Percentiles rank a stretch among this genome's conserved stretches.
Conservation (phyloP, 169 alveolate species). For the Neospora caninum region DNA sequence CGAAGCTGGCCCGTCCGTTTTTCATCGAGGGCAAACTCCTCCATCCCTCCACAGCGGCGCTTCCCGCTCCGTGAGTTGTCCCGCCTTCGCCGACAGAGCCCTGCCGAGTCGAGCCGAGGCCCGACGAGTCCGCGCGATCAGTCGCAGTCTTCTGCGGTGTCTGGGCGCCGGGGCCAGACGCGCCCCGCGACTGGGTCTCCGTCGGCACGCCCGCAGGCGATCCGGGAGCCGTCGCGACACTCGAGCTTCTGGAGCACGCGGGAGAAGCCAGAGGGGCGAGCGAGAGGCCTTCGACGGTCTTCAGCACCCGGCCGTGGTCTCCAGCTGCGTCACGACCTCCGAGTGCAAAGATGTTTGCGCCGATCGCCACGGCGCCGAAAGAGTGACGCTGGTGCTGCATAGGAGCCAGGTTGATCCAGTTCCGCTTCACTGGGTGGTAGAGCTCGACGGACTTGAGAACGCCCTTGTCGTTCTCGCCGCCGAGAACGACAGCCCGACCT, state of each 20-base stretch:
- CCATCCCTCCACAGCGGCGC: conserved; percentile 20
- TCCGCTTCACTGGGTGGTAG: conserved; percentile 12
- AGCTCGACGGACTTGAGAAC: conserved; percentile 15
- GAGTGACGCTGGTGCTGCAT: conserved; percentile 43
- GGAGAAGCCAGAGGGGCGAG: not conserved
- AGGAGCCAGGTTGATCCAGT: conserved; percentile 31
- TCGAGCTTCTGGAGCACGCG: not conserved
- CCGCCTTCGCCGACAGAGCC: not conserved
- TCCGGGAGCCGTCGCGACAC: not conserved
- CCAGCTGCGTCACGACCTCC: conserved; percentile 33
- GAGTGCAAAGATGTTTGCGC: not conserved
- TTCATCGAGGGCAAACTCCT: not conserved
- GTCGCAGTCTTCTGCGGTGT: not conserved
- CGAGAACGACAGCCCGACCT: conserved; percentile 23
- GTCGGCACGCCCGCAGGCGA: not conserved
- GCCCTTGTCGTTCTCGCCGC: conserved; percentile 29
- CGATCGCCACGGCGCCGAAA: conserved; percentile 29
- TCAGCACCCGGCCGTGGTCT: conserved; percentile 22
- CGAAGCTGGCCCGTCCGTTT: conserved; percentile 22
- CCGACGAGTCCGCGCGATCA: not conserved
- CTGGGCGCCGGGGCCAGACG: not conserved
- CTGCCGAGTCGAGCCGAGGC: not conserved
- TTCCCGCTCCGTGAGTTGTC: not conserved
- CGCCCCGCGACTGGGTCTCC: not conserved
- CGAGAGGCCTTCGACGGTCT: not conserved